Conservation (phyloP, 2,329 filamentous ascomycete species). For the Trichothecium roseum region DNA sequence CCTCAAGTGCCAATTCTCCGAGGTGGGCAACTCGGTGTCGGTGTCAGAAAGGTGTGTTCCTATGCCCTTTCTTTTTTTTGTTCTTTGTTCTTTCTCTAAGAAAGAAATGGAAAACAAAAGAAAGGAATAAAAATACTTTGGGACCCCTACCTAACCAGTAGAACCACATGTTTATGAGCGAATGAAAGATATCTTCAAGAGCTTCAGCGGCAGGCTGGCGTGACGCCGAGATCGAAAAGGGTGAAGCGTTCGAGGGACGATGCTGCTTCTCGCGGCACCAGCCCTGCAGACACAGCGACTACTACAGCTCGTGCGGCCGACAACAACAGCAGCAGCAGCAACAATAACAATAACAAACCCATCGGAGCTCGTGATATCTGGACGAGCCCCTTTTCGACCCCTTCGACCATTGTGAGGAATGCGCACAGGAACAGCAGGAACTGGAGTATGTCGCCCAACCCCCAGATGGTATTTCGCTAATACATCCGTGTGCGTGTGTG, state of each 20-base stretch:
- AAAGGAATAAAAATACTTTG: no score
- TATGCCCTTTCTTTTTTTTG: not conserved
- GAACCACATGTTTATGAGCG: not conserved
- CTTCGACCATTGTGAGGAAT: constrained; percentile 18
- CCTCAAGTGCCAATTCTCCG: constrained; percentile 19
- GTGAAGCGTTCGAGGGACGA: not conserved
- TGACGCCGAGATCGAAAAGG: constrained; percentile 6
- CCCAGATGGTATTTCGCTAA: no score
- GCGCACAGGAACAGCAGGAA: constrained; percentile 17
- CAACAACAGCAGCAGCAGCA: not conserved
- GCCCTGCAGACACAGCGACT: no score
- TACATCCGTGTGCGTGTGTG: no score
- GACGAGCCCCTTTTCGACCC: constrained; percentile 17
- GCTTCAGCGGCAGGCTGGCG: constrained; percentile 11
- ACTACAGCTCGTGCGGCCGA: no score
- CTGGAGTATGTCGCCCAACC: constrained; percentile 29
- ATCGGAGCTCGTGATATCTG: no score
- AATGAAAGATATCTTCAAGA: constrained; percentile 13
- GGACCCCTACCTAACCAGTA: no score
- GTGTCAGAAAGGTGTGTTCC: constrained; percentile 22
- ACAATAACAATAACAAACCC: no score
- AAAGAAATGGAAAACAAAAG: no score
- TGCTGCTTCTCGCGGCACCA: no score
- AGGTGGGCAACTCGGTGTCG: constrained; percentile 16
- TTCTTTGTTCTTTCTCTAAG: not conserved